These are phyloP conservation scores for Trichocomaceae sp. DNA, from an alignment of 2,329 filamentous ascomycete species.

Conservation along the genomic window DNA sequence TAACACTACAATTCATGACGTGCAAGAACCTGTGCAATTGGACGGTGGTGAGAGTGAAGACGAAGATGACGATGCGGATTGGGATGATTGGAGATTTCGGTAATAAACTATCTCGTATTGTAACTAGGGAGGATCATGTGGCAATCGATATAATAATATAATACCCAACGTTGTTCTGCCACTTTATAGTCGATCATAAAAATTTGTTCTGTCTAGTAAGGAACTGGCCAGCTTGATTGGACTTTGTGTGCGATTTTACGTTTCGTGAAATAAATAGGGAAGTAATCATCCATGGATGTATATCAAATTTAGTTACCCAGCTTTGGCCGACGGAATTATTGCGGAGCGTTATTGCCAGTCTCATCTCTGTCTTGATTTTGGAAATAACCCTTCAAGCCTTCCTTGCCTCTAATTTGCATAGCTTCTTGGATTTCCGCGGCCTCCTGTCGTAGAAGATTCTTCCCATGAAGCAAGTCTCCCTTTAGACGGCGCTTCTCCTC, in stretches of 20 bases:
- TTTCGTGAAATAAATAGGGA: not conserved
- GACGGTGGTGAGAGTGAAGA: slow-evolving; percentile 33
- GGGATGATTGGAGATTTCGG: slow-evolving; percentile 41
- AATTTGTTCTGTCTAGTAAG: not conserved
- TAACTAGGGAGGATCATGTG: not conserved
- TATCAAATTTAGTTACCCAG: not conserved
- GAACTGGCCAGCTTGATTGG: not conserved
- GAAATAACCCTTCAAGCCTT: slow-evolving; percentile 37
- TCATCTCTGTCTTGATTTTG: slow-evolving; percentile 17
- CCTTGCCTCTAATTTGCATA: slow-evolving; percentile 35
- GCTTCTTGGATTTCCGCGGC: slow-evolving; percentile 41
- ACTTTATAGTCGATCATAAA: not conserved
- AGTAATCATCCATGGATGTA: not conserved
- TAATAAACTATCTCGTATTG: slow-evolving; percentile 14
- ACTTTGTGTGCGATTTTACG: not conserved
- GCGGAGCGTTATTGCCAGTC: slow-evolving; percentile 10
- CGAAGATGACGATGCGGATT: slow-evolving; percentile 42
- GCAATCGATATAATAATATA: not conserved
- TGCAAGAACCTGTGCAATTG: slow-evolving; percentile 11
- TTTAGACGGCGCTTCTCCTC: slow-evolving; percentile 38
- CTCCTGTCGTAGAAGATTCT: slow-evolving; percentile 37
- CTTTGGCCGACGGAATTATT: not conserved
- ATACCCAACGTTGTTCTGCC: not conserved
- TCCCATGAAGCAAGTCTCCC: slow-evolving; percentile 35
- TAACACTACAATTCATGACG: slow-evolving; percentile 1